These are phyloP conservation scores for Rhizopus delemar DNA, from an alignment of 371 early-diverging fungal genomes.

Conservation along the genomic window DNA sequence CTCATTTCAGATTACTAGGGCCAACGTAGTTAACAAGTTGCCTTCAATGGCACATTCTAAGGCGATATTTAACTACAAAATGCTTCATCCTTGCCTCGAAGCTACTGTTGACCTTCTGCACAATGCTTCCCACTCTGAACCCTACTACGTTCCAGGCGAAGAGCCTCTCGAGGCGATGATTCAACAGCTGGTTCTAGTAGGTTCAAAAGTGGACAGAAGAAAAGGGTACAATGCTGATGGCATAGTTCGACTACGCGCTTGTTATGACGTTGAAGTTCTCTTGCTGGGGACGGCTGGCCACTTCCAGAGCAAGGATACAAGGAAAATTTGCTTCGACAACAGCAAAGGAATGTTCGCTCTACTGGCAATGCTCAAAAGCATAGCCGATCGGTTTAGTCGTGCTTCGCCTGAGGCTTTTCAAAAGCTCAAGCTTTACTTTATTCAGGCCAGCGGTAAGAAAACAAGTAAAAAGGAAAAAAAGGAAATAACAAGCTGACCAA, in stretches of 20 bases:
- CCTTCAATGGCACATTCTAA: conserved; percentile 15
- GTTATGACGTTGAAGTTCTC: conserved; percentile 13
- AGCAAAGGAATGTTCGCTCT: conserved; percentile 17
- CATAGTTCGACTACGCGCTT: conserved; percentile 12
- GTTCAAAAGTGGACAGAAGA: conserved; percentile 8
- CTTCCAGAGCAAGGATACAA: conserved; percentile 8
- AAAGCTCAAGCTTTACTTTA: conserved; percentile 10
- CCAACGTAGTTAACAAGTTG: conserved; percentile 11
- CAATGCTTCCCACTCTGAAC: too few relatives aligned
- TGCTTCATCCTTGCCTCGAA: conserved; percentile 18
- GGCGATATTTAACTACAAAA: conserved; percentile 13
- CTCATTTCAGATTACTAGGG: conserved; percentile 13
- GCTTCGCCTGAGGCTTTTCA: conserved; percentile 7
- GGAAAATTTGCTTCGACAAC: conserved; percentile 18
- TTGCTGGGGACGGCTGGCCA: conserved; percentile 13
- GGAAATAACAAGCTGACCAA: conserved; percentile 10
- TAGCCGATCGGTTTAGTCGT: conserved; percentile 7
- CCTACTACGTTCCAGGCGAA: conserved; percentile 7
- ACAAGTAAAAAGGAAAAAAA: conserved; percentile 9
- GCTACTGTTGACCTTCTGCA: conserved; percentile 17
- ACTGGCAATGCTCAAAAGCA: conserved; percentile 11
- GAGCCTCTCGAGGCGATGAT: conserved; percentile 7
- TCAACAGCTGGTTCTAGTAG: conserved; percentile 3
- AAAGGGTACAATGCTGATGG: conserved; percentile 18
- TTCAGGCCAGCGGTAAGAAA: conserved; percentile 15